phyloP scores from a whole-genome alignment of 176 grass and related monocot species.

The Elaeis guineensis region DNA sequence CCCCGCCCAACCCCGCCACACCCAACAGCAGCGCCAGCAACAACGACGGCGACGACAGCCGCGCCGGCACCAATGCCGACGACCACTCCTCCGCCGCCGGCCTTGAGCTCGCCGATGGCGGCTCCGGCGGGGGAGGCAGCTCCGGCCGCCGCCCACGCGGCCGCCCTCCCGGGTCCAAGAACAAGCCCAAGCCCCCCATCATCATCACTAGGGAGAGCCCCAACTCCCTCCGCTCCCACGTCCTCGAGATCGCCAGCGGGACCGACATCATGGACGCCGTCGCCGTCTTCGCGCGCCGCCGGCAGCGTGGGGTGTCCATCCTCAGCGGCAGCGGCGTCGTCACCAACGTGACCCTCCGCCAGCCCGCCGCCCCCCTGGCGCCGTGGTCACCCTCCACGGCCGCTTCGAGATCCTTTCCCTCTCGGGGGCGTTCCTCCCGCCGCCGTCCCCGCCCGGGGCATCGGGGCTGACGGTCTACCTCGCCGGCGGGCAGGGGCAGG shows the following conservation, averaged over 20 bases:
- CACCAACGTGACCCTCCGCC: slow-evolving; percentile 54
- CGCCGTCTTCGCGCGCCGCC: slow-evolving; percentile 37
- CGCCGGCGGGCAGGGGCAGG: slow-evolving; percentile 71
- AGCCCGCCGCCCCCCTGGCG: slow-evolving; percentile 41
- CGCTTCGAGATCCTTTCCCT: slow-evolving; percentile 76
- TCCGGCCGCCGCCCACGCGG: slow-evolving; percentile 41
- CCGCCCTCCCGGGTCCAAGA: slow-evolving; percentile 55
- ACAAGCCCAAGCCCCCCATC: slow-evolving; percentile 66
- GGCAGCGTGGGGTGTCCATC: slow-evolving; percentile 68
- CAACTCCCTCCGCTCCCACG: slow-evolving; percentile 56
- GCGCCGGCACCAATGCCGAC: slow-evolving; percentile 26
- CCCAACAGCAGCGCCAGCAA: slow-evolving; percentile 72
- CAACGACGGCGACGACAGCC: slow-evolving; percentile 50
- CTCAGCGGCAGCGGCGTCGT: slow-evolving; percentile 66
- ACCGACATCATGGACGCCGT: slow-evolving; percentile 61
- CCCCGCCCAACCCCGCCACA: slow-evolving; percentile 22
- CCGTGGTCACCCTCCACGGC: slow-evolving; percentile 51
- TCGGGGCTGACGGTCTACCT: slow-evolving; percentile 80
- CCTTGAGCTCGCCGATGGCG: neutral
- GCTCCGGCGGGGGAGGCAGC: slow-evolving; percentile 26
- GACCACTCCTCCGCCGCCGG: slow-evolving; percentile 33
- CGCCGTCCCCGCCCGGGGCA: slow-evolving; percentile 50
- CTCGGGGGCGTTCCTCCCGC: slow-evolving; percentile 76
- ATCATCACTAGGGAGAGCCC: slow-evolving; percentile 76
- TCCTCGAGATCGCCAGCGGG: slow-evolving; percentile 63